Evolutionary conservation across 495 filamentous ascomycete genomes (phyloP).

Genomic region (Daldinia vernicosa): DNA sequence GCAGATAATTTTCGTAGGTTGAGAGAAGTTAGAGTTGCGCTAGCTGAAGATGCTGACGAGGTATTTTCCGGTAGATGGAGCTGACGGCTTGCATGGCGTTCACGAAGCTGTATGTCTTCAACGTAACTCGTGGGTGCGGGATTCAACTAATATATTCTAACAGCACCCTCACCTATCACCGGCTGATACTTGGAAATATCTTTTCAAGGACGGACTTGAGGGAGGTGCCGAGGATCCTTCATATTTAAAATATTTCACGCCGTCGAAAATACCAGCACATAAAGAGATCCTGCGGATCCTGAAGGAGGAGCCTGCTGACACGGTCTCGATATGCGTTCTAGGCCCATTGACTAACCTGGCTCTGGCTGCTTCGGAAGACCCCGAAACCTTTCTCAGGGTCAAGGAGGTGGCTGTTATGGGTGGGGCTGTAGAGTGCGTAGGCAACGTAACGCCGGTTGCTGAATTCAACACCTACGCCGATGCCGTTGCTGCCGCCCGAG

Average conservation of each 20-base stretch:
- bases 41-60: not conserved
- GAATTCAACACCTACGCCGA: constrained; percentile 91
- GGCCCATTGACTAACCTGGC: constrained; percentile 94
- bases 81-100: constrained; percentile 90
- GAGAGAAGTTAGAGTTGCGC: not conserved
- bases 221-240: constrained; percentile 51
- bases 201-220: constrained; percentile 70
- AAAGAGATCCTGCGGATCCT: constrained; percentile 86
- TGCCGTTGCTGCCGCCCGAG: constrained; percentile 81
- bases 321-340: constrained; percentile 87
- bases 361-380: constrained; percentile 82
- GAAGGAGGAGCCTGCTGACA: constrained; percentile 77
- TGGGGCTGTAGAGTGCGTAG: constrained; percentile 78
- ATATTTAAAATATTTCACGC: constrained; percentile 69
- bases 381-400: constrained; percentile 83
- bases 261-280: constrained; percentile 76
- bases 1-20: constrained; percentile 90
- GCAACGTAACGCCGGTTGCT: constrained; percentile 81
- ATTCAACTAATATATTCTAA: constrained; percentile 17
- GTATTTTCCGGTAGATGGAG: constrained; percentile 69
- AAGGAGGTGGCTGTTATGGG: constrained; percentile 98
- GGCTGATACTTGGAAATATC: constrained; percentile 80
- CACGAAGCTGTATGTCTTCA: constrained; percentile 71
- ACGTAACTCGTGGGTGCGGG: not conserved
- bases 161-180: constrained; percentile 90